Percentiles rank a stretch among this genome's conserved stretches.
Evolutionary conservation across 192 early-diverging fungal genomes (phyloP).

Genomic region (Podila horticola): DNA sequence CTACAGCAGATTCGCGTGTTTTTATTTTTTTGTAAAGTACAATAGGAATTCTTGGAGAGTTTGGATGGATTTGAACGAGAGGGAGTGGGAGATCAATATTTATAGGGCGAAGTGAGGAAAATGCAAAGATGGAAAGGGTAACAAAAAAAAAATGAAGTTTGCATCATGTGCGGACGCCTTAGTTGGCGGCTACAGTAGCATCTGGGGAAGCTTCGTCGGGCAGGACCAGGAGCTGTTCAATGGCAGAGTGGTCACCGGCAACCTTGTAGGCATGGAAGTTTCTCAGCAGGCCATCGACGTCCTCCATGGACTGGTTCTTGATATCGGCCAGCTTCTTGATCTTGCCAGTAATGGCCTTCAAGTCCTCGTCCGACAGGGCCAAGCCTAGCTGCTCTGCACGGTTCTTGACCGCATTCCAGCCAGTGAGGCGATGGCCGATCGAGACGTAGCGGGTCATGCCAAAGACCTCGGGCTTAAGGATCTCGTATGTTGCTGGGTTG

Average conservation of each 20-base stretch:
- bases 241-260: slow-evolving; percentile 59
- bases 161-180: background rate
- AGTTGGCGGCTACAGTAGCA: slow-evolving; percentile 10
- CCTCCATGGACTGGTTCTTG: slow-evolving; percentile 90
- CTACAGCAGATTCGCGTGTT: no score
- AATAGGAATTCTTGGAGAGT: no score
- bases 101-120: no score
- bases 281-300: slow-evolving; percentile 88
- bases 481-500: slow-evolving; percentile 98
- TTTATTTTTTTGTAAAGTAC: no score
- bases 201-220: slow-evolving; percentile 10
- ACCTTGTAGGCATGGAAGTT: slow-evolving; percentile 78
- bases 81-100: no score
- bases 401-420: slow-evolving; percentile 99
- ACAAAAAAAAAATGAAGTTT: background rate
- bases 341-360: slow-evolving; percentile 92
- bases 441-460: slow-evolving; percentile 98
- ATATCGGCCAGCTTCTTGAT: slow-evolving; percentile 97
- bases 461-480: slow-evolving; percentile 98
- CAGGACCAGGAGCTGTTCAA: slow-evolving; percentile 43
- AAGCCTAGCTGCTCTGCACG: slow-evolving; percentile 93
- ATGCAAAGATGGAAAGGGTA: background rate
- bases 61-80: no score
- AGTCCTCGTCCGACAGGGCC: slow-evolving; percentile 84
- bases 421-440: slow-evolving; percentile 96